Conservation (phyloP, 2,329 filamentous ascomycete species). For the Seiridium cupressi region DNA sequence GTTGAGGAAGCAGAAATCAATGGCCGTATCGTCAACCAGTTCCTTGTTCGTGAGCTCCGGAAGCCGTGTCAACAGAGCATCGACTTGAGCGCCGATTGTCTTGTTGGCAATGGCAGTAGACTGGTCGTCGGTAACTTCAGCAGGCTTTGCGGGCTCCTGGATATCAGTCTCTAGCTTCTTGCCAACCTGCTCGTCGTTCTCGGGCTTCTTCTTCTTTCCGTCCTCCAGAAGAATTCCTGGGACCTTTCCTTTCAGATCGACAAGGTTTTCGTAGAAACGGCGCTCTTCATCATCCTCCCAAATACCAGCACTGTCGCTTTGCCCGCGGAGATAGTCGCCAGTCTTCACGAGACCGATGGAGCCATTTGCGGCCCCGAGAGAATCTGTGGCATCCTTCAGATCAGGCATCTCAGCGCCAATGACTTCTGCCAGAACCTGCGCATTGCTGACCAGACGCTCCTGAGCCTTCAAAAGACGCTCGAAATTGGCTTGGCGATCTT, state of each 20-base stretch:
- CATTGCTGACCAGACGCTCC: constrained; percentile 85
- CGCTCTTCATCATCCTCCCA: constrained; percentile 99
- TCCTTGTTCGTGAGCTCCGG: constrained; percentile 92
- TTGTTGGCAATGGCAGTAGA: constrained; percentile 97
- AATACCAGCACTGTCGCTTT: constrained; percentile 87
- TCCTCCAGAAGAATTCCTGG: constrained; percentile 92
- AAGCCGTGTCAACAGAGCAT: constrained; percentile 82
- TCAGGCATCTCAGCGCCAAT: constrained; percentile 93
- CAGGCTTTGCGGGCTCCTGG: constrained; percentile 46
- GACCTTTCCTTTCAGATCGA: constrained; percentile 93
- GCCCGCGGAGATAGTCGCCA: constrained; percentile 86
- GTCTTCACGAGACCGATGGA: constrained; percentile 92
- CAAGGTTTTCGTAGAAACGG: constrained; percentile 95
- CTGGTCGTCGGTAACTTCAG: constrained; percentile 67
- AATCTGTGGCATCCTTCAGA: constrained; percentile 77
- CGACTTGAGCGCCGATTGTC: constrained; percentile 94
- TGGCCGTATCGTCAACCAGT: constrained; percentile 83
- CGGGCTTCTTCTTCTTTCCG: constrained; percentile 86
- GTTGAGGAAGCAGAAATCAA: constrained; percentile 97
- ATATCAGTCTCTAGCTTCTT: constrained; percentile 66
- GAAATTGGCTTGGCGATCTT: constrained; percentile 93
- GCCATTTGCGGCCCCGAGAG: constrained; percentile 63
- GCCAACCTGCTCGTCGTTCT: constrained; percentile 77
- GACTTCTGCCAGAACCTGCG: constrained; percentile 85
- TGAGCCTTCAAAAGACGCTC: constrained; percentile 92